Evolutionary conservation across 805 yeast genomes (phyloP), one percentile per base, ranked within the genome.

Genomic region (Lachancea kluyveri): DNA sequence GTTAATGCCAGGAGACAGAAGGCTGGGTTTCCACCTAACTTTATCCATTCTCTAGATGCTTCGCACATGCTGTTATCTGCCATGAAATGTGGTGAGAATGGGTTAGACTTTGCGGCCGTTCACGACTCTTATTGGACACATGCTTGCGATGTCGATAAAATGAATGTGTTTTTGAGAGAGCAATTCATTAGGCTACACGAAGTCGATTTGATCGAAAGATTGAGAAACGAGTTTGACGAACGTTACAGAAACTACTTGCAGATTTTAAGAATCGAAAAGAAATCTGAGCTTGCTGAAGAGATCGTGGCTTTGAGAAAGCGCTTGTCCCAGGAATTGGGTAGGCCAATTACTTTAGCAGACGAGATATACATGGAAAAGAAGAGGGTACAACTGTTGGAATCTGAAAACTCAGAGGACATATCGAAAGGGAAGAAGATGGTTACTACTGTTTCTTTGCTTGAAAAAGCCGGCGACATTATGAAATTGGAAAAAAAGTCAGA

Each of bases 91-190:
- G 75, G 80, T 4, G 68, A 77, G 24, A 52, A 54, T 2, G 75
- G 73, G 0, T 59, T 92, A 30, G 65, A 76, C 8, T 90, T 92
- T 67, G 96, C 97, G 0, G 77, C 97, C 1, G 98, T 90, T 15
- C 98, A 90, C 59, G 98, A 90, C 56, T 90, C 97, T 1, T 90
- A 84, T 57, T 90, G 98, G 98, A 87, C 97, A 0, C 97, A 92
- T 54, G 96, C 98, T 1, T 64, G 74, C 30, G 90, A 84, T 54
- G 77, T 90, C 24, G 79, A 77, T 38, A 52, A 50, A 3, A 79
- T 90, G 92, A 85, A 78, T 57, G 49, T 46, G 9, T 62, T 72
- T 26, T 63, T 92, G 42, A 72, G 98, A 51, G 78, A 81, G 21
- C 78, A 83, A 37, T 90, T 90, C 55, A 79, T 92, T 40, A 62